Base-by-base conservation (phyloP, 805 yeast genomes). In the Kluyveromyces nonfermentans region DNA sequence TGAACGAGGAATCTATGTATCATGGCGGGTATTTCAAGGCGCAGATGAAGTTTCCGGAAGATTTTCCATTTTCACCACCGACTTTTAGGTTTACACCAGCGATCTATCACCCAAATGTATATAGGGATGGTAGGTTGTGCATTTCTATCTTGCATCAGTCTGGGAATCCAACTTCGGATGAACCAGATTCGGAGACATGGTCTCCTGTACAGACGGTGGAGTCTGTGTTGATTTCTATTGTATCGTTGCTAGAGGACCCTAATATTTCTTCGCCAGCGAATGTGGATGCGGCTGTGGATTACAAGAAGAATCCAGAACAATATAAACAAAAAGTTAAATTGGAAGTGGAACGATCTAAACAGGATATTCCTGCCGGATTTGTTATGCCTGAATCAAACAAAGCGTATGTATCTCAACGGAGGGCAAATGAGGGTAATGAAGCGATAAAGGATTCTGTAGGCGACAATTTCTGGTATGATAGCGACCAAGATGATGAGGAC, bases 21-120 rank as follows among this genome's bases (percentile, higher is more conserved):
- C 86, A 89, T 58, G 97, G 97, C 37, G 97, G 97, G 12, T 90
- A 85, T 65, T 84, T 90, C 68, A 85, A 80, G 59, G 96, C 96
- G 18, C 94, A 86, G 61, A 86, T 90, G 95, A 75, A 82, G 53
- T 90, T 90, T 67, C 97, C 97, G 5, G 66, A 71, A 18, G 95
- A 88, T 63, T 90, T 82, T 67, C 98, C 97, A 3, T 90, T 77
- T 60, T 71, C 85, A 18, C 98, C 98, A 22, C 98, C 97, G 35
- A 78, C 83, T 32, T 90, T 88, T 69, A 73, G 94, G 54, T 90
- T 90, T 71, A 82, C 90, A 7, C 96, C 97, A 12, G 82, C 95
- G 35, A 85, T 90, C 53, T 89, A 80, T 67, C 97, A 90, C 59
- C 97, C 97, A 20, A 90, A 90, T 62, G 95, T 90, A 44, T 90